Percentiles rank a stretch among this genome's conserved stretches.
These are phyloP conservation scores for Fusarium austroafricanum DNA, from an alignment of 2,329 filamentous ascomycete species.

Conservation along the genomic window DNA sequence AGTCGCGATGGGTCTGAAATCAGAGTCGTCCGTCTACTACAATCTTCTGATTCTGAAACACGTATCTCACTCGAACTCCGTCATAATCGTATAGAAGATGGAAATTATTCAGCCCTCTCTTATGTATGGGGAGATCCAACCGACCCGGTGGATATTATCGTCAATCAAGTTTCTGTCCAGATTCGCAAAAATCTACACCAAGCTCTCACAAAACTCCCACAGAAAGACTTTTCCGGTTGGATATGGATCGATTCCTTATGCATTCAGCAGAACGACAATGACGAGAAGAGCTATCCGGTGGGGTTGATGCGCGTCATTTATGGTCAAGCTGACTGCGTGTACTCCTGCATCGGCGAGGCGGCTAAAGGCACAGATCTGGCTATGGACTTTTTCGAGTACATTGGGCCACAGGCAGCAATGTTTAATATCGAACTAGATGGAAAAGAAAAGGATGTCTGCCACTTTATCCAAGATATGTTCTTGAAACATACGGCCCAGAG, in stretches of 20 bases:
- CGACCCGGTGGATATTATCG: neutral
- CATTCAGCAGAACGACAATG: neutral
- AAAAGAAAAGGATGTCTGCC: too few relatives aligned
- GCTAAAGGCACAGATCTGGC: too few relatives aligned
- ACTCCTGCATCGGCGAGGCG: neutral
- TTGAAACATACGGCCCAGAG: too few relatives aligned
- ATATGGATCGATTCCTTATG: neutral
- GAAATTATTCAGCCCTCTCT: neutral
- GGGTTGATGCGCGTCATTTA: neutral
- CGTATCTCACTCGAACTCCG: neutral
- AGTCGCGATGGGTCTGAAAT: neutral
- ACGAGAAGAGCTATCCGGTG: conserved; percentile 7
- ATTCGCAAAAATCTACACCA: neutral
- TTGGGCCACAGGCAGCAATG: neutral
- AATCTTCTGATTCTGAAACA: too few relatives aligned
- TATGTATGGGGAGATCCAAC: neutral
- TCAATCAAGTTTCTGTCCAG: neutral
- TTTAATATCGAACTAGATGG: too few relatives aligned
- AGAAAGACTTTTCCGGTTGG: neutral
- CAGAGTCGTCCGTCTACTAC: neutral
- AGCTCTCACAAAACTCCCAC: neutral
- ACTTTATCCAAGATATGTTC: too few relatives aligned
- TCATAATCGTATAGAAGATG: neutral
- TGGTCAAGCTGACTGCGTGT: neutral
- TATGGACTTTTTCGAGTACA: neutral